Conservation (phyloP, 1,284 basidiomycete species). For the Bjerkandera adusta region DNA sequence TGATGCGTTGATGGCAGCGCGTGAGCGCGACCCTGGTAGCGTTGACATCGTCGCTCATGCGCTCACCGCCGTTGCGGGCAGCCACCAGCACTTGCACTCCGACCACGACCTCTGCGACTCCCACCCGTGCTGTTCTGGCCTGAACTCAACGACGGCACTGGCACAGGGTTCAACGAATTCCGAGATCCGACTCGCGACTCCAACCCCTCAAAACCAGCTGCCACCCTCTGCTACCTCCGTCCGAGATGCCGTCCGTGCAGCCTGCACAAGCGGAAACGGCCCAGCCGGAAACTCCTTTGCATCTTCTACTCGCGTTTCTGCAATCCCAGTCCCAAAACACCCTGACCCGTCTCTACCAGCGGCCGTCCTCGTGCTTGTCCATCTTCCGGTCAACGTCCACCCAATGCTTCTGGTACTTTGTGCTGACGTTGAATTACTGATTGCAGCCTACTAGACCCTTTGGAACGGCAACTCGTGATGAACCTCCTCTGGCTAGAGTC, state of each 20-base stretch:
- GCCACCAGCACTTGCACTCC: too few species aligned
- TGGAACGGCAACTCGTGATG: constrained; percentile 91
- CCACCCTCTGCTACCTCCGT: too few species aligned
- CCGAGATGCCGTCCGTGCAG: constrained; percentile 15
- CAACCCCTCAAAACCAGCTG: too few species aligned
- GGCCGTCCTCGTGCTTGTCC: constrained; percentile 91
- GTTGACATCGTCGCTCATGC: too few species aligned
- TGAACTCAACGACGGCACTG: too few species aligned
- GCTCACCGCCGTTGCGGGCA: too few species aligned
- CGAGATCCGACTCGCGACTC: too few species aligned
- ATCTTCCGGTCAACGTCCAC: constrained; percentile 73
- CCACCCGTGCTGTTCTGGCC: too few species aligned
- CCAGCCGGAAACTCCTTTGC: constrained; percentile 33
- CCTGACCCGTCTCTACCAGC: constrained; percentile 82
- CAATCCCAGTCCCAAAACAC: constrained; percentile 85
- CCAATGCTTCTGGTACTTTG: constrained; percentile 16
- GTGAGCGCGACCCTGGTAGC: too few species aligned
- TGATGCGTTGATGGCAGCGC: too few species aligned
- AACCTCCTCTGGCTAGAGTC: constrained; percentile 91
- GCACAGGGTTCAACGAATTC: too few species aligned
- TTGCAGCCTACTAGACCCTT: constrained; percentile 77
- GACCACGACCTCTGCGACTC: too few species aligned
- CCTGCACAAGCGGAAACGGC: constrained; percentile 13
- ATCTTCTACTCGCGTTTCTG: constrained; percentile 79
- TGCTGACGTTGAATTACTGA: constrained; percentile 15